phyloP scores from a whole-genome alignment of 2,329 filamentous ascomycete genomes.

The Penicillium sp. region DNA sequence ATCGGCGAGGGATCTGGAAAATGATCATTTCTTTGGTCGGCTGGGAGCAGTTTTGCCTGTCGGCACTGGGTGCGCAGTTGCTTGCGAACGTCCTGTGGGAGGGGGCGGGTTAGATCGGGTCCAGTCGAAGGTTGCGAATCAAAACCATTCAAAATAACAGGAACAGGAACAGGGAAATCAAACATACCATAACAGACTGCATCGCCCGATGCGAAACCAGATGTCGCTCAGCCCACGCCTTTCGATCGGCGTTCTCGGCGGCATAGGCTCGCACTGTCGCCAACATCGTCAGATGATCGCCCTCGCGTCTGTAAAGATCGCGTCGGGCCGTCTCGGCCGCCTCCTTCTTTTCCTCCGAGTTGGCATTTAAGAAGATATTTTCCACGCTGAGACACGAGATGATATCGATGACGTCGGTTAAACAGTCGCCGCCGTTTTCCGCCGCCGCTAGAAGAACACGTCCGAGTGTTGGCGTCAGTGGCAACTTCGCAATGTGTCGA shows the following conservation, averaged over 20 bases:
- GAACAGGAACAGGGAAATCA: neutral
- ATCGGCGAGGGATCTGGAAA: slow-evolving; percentile 45
- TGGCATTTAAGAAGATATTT: slow-evolving; percentile 64
- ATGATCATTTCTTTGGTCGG: slow-evolving; percentile 26
- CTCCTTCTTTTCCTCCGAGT: slow-evolving; percentile 64
- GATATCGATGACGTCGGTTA: slow-evolving; percentile 84
- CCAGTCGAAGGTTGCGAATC: too few relatives aligned
- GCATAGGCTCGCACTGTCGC: slow-evolving; percentile 64
- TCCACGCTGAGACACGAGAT: slow-evolving; percentile 69
- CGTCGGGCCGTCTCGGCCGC: slow-evolving; percentile 60
- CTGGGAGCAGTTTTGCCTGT: slow-evolving; percentile 49
- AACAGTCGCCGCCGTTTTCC: slow-evolving; percentile 69
- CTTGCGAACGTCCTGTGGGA: slow-evolving; percentile 61
- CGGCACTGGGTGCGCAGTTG: slow-evolving; percentile 62
- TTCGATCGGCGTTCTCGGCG: slow-evolving; percentile 61
- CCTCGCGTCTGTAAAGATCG: slow-evolving; percentile 63
- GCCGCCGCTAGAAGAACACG: slow-evolving; percentile 82
- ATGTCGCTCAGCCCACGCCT: slow-evolving; percentile 63
- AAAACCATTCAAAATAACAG: neutral
- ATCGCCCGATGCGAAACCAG: slow-evolving; percentile 67
- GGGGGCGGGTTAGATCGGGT: slow-evolving; percentile 7
- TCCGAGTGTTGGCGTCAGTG: slow-evolving; percentile 78
- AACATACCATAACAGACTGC: slow-evolving; percentile 63
- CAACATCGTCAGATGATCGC: slow-evolving; percentile 67
- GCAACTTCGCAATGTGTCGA: slow-evolving; percentile 77